A percentile compares a stretch with the other conserved stretches of the same genome.
Conservation (phyloP, 768 basidiomycete genomes). For the Hirschioporus abietinus region DNA sequence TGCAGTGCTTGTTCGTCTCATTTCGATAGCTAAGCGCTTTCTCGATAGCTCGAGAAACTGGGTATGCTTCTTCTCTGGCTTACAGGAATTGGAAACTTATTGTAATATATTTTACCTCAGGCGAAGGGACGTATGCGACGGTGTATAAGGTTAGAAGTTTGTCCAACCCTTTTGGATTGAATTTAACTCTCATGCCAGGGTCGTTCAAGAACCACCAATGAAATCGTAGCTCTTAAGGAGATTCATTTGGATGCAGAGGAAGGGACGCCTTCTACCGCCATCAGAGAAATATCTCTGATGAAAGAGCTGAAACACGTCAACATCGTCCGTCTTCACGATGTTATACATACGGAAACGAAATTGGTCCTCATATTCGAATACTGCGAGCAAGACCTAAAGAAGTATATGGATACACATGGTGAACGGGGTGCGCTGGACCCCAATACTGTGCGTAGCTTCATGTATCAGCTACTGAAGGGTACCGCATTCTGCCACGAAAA, state of each 20-base stretch:
- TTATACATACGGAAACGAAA: constrained; percentile 98
- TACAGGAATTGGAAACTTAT: constrained; percentile 1
- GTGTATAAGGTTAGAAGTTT: constrained; percentile 78
- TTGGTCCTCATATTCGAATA: constrained; percentile 98
- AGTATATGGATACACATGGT: constrained; percentile 98
- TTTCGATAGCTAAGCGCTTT: neutral
- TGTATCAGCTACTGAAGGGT: constrained; percentile 95
- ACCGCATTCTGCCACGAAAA: constrained; percentile 99
- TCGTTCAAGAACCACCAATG: constrained; percentile 94
- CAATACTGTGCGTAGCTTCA: constrained; percentile 83
- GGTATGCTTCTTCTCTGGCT: constrained; percentile 34
- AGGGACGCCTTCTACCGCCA: constrained; percentile 97
- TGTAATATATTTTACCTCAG: constrained; percentile 29
- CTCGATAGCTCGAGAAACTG: constrained; percentile 76
- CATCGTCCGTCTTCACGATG: constrained; percentile 96
- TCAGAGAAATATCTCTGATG: constrained; percentile 98
- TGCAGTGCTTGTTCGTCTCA: neutral
- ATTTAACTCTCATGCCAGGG: constrained; percentile 44
- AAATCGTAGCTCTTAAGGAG: constrained; percentile 97
- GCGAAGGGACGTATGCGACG: constrained; percentile 92
- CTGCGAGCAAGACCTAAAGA: constrained; percentile 97
- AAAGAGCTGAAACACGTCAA: constrained; percentile 99
- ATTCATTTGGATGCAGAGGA: constrained; percentile 99
- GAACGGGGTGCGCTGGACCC: constrained; percentile 93
- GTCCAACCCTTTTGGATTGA: neutral